These are phyloP conservation scores for Plantago major DNA, from an alignment of 257 asterid genomes.

Conservation along the genomic window DNA sequence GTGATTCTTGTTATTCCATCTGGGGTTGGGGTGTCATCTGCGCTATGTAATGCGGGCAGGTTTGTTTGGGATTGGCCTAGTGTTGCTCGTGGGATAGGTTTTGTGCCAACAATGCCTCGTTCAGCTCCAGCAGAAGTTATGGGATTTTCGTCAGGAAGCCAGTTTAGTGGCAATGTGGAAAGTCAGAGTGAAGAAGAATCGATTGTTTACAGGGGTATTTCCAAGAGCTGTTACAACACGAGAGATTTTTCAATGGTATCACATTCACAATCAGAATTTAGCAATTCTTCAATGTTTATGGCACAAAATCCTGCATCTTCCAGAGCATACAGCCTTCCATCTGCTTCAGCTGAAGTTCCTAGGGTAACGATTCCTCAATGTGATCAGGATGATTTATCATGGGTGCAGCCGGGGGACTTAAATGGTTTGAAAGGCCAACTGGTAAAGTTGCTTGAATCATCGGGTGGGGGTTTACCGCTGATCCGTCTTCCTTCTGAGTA, in stretches of 20 bases:
- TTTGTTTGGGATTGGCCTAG: conserved; percentile 94
- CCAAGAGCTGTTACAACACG: conserved; percentile 30
- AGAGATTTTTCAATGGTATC: conserved; percentile 46
- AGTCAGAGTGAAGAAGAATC: conserved; percentile 73
- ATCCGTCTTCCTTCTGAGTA: conserved; percentile 66
- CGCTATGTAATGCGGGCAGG: conserved; percentile 78
- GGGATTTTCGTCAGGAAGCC: conserved; percentile 35
- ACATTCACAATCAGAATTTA: conserved; percentile 45
- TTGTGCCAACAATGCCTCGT: conserved; percentile 39
- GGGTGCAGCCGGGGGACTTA: conserved; percentile 89
- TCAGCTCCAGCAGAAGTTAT: conserved; percentile 33
- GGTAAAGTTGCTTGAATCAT: conserved; percentile 63
- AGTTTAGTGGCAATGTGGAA: conserved; percentile 35
- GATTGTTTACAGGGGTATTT: conserved; percentile 57
- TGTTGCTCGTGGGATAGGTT: conserved; percentile 85
- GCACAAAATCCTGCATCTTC: conserved; percentile 34
- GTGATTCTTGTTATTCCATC: conserved; percentile 81
- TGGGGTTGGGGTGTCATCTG: conserved; percentile 65
- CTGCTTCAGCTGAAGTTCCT: conserved; percentile 38
- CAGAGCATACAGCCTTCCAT: conserved; percentile 40
- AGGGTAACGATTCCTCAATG: conserved; percentile 25
- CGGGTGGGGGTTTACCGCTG: conserved; percentile 67
- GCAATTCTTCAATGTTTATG: conserved; percentile 27
- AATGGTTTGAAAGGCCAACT: conserved; percentile 76
- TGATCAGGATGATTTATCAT: conserved; percentile 40